Evolutionary conservation across 768 basidiomycete species (phyloP).

Genomic region (Tulasnella sp.): DNA sequence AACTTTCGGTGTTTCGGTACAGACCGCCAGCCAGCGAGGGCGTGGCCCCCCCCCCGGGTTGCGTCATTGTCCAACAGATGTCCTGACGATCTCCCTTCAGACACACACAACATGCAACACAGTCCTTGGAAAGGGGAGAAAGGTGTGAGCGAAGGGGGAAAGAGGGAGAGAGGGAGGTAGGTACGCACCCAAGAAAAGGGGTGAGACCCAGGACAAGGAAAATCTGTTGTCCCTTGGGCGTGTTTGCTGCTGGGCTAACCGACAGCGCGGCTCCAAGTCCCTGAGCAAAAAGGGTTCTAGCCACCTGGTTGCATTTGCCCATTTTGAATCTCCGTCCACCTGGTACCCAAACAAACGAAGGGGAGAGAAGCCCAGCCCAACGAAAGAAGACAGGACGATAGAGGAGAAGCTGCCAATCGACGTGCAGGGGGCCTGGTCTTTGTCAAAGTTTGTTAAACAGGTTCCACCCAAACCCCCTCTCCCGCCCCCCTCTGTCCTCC

Average conservation of each 20-base stretch:
- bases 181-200: no score
- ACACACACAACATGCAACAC: background rate
- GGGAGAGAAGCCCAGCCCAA: background rate
- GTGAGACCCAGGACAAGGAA: background rate
- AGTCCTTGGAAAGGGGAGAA: background rate
- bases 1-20: no score
- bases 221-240: constrained; percentile 4
- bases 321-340: background rate
- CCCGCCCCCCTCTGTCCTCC: background rate
- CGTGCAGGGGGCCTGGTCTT: background rate
- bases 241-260: background rate
- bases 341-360: background rate
- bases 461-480: background rate
- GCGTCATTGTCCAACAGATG: background rate
- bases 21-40: no score
- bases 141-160: background rate
- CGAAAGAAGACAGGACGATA: no score
- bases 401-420: background rate
- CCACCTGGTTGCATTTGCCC: background rate
- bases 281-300: background rate
- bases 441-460: constrained; percentile 10
- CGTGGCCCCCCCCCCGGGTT: no score
- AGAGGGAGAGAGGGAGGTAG: background rate
- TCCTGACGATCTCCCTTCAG: background rate
- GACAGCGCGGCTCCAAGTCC: background rate